Base-by-base conservation (phyloP, 192 early-diverging fungal species). In the Gryganskiella cystojenkinii region DNA sequence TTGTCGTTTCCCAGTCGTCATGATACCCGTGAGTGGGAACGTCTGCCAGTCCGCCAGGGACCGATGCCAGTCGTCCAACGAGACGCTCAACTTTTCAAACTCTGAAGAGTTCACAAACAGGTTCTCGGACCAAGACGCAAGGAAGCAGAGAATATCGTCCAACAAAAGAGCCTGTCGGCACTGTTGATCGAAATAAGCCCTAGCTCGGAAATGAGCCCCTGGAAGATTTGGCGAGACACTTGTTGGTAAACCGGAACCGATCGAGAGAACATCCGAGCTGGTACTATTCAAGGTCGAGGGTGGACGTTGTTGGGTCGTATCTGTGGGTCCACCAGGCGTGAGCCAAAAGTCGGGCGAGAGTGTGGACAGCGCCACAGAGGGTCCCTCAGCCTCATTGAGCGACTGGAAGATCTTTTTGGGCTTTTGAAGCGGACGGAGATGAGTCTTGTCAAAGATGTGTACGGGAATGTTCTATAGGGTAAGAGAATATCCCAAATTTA, bases 391-490 rank as follows among this genome's bases (percentile, higher is more conserved):
- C 1, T 40, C 56, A 7, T 50, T 45, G 20, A 11, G 28, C 2
- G 28, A 22, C 15, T 54, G 19, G 19, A 28, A 46, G 11, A 59
- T 51, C 56, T 33, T 71, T 44, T 33, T 67, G 3, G 45, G 46
- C 59, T 63, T 67, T 7, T 64, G 60, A 2, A 76, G 65, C 37
- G 72, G 72, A 10, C 45, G 59, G 8, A 69, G 30, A 24, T 65
- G 63, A 2, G 74, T 64, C 67, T 64, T 78, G 56, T 78, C 74
- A 47, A 78, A 78, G 44, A 78, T 69, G 19, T 78, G 74, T 25
- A 60, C 54, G 2, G 74, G 74, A 19, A 78, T 78, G 42, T 64
- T 78, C 74, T 76, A 65, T 30, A 35, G 24, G 27, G 58, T n/a
- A 56, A 24, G 25, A 4, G 19, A 27, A 46, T 47, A 49, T n/a